Evolutionary conservation across 352 stramenopile species (phyloP), one percentile per base, ranked within the genome.

Genomic region (Phytopythium kandeliae): DNA sequence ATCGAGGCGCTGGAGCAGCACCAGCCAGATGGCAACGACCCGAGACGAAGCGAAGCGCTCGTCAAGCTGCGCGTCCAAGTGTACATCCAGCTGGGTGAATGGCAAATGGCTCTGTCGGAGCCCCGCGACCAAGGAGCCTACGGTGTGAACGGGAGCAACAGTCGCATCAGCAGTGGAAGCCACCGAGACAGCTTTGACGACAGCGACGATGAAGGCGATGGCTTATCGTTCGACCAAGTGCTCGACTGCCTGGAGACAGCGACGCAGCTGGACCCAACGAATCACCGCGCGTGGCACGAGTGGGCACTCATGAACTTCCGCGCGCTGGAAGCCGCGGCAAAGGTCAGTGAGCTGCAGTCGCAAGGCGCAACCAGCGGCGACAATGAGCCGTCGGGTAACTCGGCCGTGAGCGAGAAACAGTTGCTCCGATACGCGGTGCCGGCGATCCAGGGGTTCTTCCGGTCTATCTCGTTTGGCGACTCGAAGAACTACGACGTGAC

Each of bases 271-370:
- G 85, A 96, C 52, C 80, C 77, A 41, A 95, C 85, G 35, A 97
- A 97, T 54, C 98, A 99, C 62, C 97, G 96, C 46, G 96, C 97
- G 22, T 99, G 96, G 89, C 97, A 99, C 69, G 87, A 93, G 47
- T 99, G 97, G 97, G 96, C 96, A 19, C 65, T 99, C 21, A 93
- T 99, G 54, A 99, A 99, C 75, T 99, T 99, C 68, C 71, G 79
- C 2, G 84, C 79, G 5, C 59, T 91, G 38, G 84, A 94, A 30
- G 76, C 78, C 4, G 71, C 66, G 0, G 44, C 70, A 10, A 85
- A 87, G 44, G 78, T 26, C n/a, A 37, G 44, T 7, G 44, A 50
- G 19, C 11, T 45, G 40, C 21, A 45, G 21, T 15, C 40, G 5
- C 44, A 50, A 21, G 12, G 28, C 15, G 26, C 17, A 15, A 48